Conservation (phyloP, 2,329 filamentous ascomycete genomes). For the Xylariaceae sp. region DNA sequence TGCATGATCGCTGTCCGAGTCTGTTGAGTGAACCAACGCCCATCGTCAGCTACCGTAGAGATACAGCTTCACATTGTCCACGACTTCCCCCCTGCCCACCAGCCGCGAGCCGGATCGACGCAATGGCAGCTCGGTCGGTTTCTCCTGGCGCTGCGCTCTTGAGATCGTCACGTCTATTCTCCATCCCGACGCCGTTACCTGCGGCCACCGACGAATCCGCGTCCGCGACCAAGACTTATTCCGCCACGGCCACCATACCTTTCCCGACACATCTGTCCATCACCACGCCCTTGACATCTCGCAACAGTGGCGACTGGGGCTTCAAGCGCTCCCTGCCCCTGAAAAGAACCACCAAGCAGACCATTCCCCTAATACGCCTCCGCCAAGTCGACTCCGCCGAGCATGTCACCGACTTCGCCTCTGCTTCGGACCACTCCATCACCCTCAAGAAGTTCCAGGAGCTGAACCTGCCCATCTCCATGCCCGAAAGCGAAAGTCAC, state of each 20-base stretch:
- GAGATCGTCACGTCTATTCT: conserved; percentile 84
- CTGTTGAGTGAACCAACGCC: no score
- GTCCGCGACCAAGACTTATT: conserved; percentile 46
- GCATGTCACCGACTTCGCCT: conserved; percentile 83
- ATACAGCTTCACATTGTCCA: not conserved
- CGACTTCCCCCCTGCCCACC: not conserved
- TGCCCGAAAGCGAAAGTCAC: conserved; percentile 32
- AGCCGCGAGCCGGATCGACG: conserved; percentile 13
- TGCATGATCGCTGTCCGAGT: no score
- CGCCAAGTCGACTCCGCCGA: conserved; percentile 79
- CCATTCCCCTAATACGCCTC: conserved; percentile 72
- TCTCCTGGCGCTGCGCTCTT: conserved; percentile 68
- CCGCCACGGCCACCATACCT: conserved; percentile 67
- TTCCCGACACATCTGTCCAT: conserved; percentile 84
- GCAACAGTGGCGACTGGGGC: conserved; percentile 83
- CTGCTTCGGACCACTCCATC: conserved; percentile 74
- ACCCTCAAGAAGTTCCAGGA: conserved; percentile 85
- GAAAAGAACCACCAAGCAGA: conserved; percentile 66
- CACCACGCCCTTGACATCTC: conserved; percentile 68
- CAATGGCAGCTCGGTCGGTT: conserved; percentile 34
- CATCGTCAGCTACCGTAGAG: no score
- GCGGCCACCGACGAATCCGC: conserved; percentile 50
- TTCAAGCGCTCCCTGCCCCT: conserved; percentile 80
- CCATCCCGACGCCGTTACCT: conserved; percentile 73
- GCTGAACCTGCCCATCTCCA: conserved; percentile 67